Base-by-base conservation (phyloP, 495 filamentous ascomycete genomes). In the Aspergillus ostianus region DNA sequence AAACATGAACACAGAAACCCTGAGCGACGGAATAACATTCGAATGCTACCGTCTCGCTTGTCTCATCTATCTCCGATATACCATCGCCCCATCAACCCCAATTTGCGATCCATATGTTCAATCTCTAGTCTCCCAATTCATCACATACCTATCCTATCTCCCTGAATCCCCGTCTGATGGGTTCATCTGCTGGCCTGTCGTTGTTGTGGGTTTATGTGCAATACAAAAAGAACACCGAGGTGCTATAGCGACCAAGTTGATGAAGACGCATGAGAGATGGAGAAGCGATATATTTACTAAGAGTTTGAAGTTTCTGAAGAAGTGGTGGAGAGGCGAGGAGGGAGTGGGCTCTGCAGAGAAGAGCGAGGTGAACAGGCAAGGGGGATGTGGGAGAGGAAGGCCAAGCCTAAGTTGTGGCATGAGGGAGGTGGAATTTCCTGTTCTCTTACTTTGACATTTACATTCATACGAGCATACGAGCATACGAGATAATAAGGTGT, bases 101-200 rank as follows among this genome's bases (percentile, higher is more conserved):
- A 36, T 45, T 23, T 30, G 26, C 15, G 48, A 53, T 9, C 10
- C 18, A 6, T 18, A 51, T 3, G 47, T 58, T 19, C 54, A 52
- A 29, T 27, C 13, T 3, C 20, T 62, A 15, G 58, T 67, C 1
- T 47, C 57, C 0, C 23, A 26, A 15, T 67, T 67, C 41, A 51
- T 67, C 19, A 1, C 44, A 0, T 15, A 51, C 7, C 44, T 68
- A 19, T 41, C 49, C 2, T 20, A 27, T 10, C 56, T 68, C 66
- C 9, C 20, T 45, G 46, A 55, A 4, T 62, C 61, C 2, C 56
- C 63, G 6, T 57, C 58, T 4, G 44, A 66, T 20, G 57, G 58
- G 26, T 55, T 68, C 27, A 26, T 64, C 27, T 58, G 60, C 56
- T 68, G 66, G 66, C 66, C 66, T 2, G 13, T 68, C 15, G 66